These are phyloP conservation scores for Colletotrichum sp. DNA, from an alignment of 2,329 filamentous ascomycete genomes.

Conservation along the genomic window DNA sequence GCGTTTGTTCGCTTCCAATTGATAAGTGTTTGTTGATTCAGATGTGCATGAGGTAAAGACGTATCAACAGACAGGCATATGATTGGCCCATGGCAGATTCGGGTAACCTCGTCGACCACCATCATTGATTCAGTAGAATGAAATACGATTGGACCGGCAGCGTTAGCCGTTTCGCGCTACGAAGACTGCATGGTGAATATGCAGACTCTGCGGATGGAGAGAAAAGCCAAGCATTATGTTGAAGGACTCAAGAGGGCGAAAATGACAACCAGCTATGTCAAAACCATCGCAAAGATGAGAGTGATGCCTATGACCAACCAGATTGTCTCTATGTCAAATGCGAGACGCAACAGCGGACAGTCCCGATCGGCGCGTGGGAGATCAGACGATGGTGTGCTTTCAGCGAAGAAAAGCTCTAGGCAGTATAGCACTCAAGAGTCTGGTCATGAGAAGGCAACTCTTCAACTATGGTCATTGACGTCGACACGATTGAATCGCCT, in stretches of 20 bases:
- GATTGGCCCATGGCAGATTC: not conserved
- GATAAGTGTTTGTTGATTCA: not conserved
- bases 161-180: not conserved
- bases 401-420: not conserved
- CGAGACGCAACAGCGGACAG: not conserved
- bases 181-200: not conserved
- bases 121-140: not conserved
- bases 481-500: not conserved
- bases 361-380: not conserved
- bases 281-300: not conserved
- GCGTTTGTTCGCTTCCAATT: not conserved
- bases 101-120: not conserved
- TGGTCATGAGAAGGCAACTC: not conserved
- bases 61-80: not conserved
- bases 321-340: not conserved
- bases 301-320: fast-evolving
- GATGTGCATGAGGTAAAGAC: not conserved
- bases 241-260: not conserved
- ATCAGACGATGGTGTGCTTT: not conserved
- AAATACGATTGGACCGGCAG: not conserved
- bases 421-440: not conserved
- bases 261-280: fast-evolving
- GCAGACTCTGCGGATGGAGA: not conserved
- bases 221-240: not conserved
- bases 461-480: not conserved